Base-by-base conservation (phyloP, 495 filamentous ascomycete genomes). In the Penicillium flavigenum region DNA sequence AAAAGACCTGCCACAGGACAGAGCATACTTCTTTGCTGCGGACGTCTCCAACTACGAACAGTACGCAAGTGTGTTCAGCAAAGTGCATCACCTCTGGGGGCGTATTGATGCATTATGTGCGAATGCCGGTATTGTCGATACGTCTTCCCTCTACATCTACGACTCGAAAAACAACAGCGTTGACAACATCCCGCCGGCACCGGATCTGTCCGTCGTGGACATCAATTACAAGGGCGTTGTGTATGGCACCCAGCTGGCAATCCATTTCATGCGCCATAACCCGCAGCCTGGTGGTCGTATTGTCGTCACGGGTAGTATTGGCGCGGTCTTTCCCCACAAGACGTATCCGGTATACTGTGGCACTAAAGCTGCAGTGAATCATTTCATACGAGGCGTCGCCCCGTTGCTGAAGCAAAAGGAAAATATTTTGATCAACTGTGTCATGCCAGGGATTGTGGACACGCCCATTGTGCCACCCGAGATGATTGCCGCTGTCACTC, bases 251-350 rank as follows among this genome's bases (percentile, higher is more conserved):
- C 61, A 64, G 27, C 41, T 71, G 31, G 68, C 68, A 4, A 65
- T 59, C n/a, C 68, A 71, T 42, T 69, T 71, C 46, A 71, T 71
- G 68, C 62, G 66, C 16, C 51, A 65, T 41, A 71, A 71, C 44
- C 58, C 64, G 17, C 56, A 61, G 22, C 60, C 66, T 10, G 68
- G 66, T 1, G 68, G 68, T 14, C 53, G 55, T 16, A 65, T 71
- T 32, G 59, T 71, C 16, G 63, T 69, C 3, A 71, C 68, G 3
- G 56, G 66, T 2, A 69, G 66, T 38, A 69, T 71, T 51, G 66
- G 62, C 4, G 54, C 38, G 2, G 38, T 71, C 1, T 67, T 69
- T 19, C 68, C 68, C 3, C 68, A 69, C 31, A 16, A 48, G 31
- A 56, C 66, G 0, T 71, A 67, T 52, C 68, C 68, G 0, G 51